Base-by-base conservation (phyloP, 495 filamentous ascomycete species). In the Neurospora pannonica region DNA sequence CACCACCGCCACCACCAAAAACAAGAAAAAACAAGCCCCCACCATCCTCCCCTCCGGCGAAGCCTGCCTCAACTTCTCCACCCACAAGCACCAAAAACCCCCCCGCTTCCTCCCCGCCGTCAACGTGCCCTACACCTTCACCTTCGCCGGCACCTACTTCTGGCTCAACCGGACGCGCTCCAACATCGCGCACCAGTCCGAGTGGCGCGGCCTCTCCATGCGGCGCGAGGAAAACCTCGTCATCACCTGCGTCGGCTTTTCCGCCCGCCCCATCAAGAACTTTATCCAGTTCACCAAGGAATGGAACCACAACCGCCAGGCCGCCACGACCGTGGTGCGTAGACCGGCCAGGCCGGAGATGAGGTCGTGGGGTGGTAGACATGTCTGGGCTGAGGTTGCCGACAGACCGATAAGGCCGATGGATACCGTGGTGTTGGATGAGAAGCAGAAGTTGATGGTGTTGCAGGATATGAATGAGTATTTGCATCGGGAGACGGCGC, bases 391-490 rank as follows among this genome's bases (percentile, higher is more conserved):
- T 34, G 86, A 88, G 73, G 90, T 91, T 31, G 90, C 92, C 73
- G 87, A 88, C 42, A 82, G 93, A n/a, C 89, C 92, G 0, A 90
- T 91, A 1, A 84, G 94, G 34, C 91, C 95, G 3, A 89, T 98
- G 84, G 87, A 88, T 4, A 97, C 95, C 0, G 95, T 97, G 0
- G 90, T 96, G 3, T 84, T 98, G 19, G 95, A 97, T 74, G 85
- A 88, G 34, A 79, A 84, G 39, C 89, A 93, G 80, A 98, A 97
- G 83, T 80, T 89, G 11, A 86, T 84, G 36, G 87, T 97, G 24
- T 81, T 97, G 38, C 81, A 85, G 19, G 95, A 98, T 80, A 93
- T 97, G 80, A 94, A 94, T 81, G 94, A 97, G 77, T 98, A 95
- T 77, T 83, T 97, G 8, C 90, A 94, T 73, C 90, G 92, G 0